Evolutionary conservation across 495 filamentous ascomycete species (phyloP), one percentile per base, ranked within the genome.

Genomic region (Aspergillus leporis): DNA sequence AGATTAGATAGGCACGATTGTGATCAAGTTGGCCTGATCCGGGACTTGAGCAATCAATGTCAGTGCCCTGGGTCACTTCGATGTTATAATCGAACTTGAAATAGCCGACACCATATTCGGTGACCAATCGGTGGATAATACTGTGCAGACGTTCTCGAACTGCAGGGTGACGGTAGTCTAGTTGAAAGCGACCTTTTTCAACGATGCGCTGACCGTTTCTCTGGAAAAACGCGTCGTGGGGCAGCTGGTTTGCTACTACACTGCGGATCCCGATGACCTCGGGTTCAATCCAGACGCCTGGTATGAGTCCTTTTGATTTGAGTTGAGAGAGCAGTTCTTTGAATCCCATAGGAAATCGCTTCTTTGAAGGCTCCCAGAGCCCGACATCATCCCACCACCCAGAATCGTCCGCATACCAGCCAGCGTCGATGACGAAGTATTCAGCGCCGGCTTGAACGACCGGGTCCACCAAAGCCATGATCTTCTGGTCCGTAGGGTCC

Each of bases 51-150:
- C 54, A 55, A 45, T 43, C 21, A 21, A 61, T 34, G 51, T 69
- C 66, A 13, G 66, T 69, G 12, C 66, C 66, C 25, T 64, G 56
- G 18, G 53, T 56, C 28, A 66, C 61, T 13, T 69, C 59, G 41
- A 69, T 69, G 18, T 69, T 66, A 51, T 66, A 66, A 54, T 69
- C 66, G 51, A 69, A 69, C 19, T 66, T 66, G 64, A 66, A 69
- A 51, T 66, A 69, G 1, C 64, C 64, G 19, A 63, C 59, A 7
- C 61, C 55, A 34, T 53, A 69, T 25, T 61, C 41, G 13, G 25
- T 51, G 4, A 68, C 47, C 10, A 65, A 45, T 4, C 59, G 45
- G 28, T 59, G 28, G 16, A 66, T 59, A 16, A 66, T 43, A 2
- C 10, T 32, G 31, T 61, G 30, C 64, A 66, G 63, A 10, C 45